Conservation (phyloP, 371 early-diverging fungal genomes). For the Mucor velutinosus region DNA sequence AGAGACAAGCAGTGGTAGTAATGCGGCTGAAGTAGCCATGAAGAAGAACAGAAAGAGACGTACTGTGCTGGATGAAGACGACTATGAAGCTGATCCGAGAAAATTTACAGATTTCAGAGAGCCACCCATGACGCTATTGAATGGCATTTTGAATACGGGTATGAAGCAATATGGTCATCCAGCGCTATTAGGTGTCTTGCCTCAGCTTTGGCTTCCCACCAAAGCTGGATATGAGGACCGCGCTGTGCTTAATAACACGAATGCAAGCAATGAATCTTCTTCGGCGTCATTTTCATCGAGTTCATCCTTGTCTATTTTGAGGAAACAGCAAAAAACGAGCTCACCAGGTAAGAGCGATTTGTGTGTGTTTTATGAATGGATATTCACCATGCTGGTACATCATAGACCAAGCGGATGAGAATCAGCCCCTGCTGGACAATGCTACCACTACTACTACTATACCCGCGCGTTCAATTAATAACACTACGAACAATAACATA, state of each 20-base stretch:
- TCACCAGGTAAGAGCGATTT: slow-evolving; percentile 7
- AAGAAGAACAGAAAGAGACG: slow-evolving; percentile 27
- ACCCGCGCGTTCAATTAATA: slow-evolving; percentile 15
- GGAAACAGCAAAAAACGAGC: neutral
- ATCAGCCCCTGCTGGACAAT: slow-evolving; percentile 11
- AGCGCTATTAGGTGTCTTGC: slow-evolving; percentile 70
- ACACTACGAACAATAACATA: slow-evolving; percentile 3
- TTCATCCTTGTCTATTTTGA: neutral
- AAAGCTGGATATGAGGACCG: slow-evolving; percentile 23
- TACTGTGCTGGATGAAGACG: slow-evolving; percentile 66
- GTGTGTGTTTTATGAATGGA: neutral
- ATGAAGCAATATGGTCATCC: slow-evolving; percentile 76
- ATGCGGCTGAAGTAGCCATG: neutral
- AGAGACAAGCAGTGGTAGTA: neutral
- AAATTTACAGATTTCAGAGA: slow-evolving; percentile 66
- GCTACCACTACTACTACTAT: neutral
- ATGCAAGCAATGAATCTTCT: slow-evolving; percentile 12
- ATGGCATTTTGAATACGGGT: slow-evolving; percentile 76
- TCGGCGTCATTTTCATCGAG: neutral
- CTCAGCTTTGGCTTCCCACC: slow-evolving; percentile 77
- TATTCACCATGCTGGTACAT: neutral
- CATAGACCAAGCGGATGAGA: slow-evolving; percentile 5
- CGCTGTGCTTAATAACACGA: neutral
- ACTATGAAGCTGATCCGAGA: slow-evolving; percentile 66
- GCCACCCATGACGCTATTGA: slow-evolving; percentile 74